A percentile compares a stretch with the other conserved stretches of the same genome.
Conservation (phyloP, 202 grass and related monocot genomes). For the Setaria italica region DNA sequence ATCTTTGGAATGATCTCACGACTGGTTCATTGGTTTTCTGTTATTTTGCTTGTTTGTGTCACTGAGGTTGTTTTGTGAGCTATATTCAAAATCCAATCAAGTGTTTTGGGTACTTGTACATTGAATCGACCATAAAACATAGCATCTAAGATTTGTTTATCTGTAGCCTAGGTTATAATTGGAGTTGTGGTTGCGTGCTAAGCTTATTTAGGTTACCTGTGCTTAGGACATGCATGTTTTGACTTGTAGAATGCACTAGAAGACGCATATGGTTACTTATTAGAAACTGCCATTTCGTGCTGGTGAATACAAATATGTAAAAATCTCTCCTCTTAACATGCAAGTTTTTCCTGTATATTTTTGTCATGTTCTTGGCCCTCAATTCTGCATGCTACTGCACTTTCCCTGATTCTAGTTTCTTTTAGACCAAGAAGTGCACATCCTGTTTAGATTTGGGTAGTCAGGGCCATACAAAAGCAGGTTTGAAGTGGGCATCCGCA, state of each 20-base stretch:
- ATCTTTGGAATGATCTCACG: background rate
- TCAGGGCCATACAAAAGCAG: background rate
- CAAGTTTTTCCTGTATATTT: background rate
- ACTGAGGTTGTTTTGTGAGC: constrained; percentile 24
- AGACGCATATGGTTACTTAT: background rate
- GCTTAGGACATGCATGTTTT: constrained; percentile 22
- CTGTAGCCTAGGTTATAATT: constrained; percentile 22
- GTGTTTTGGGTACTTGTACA: constrained; percentile 9
- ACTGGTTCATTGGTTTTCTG: constrained; percentile 1
- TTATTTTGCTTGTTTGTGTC: constrained; percentile 19
- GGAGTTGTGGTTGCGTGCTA: constrained; percentile 1
- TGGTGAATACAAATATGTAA: background rate
- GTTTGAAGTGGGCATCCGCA: background rate
- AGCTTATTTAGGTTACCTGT: constrained; percentile 15
- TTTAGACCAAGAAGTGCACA: background rate
- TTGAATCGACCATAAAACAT: background rate
- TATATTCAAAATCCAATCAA: constrained; percentile 1
- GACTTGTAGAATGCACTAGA: background rate
- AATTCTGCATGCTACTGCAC: background rate
- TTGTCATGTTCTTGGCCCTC: background rate
- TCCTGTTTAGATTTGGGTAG: background rate
- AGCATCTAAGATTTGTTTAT: background rate
- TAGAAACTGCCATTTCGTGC: background rate
- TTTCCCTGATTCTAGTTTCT: constrained; percentile 31
- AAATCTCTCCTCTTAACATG: background rate